phyloP scores from a whole-genome alignment of 164 flowering plant species.

The Macadamia integrifolia region DNA sequence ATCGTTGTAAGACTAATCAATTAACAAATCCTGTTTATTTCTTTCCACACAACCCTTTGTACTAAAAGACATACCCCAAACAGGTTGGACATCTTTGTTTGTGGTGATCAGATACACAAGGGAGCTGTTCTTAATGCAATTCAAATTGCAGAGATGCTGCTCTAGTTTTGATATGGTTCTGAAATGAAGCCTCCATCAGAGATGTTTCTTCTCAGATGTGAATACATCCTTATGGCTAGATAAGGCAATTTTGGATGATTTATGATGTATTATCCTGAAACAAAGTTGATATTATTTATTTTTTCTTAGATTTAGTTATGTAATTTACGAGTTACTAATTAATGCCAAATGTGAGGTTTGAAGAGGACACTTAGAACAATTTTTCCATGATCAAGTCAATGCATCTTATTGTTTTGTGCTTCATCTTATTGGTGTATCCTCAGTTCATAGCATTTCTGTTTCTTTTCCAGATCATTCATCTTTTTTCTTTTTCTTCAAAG shows the following conservation, averaged over 20 bases:
- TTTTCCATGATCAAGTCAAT: too few relatives aligned
- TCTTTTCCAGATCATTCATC: too few relatives aligned
- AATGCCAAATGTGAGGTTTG: too few relatives aligned
- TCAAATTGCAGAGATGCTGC: conserved; percentile 88
- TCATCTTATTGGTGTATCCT: too few relatives aligned
- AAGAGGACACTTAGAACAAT: too few relatives aligned
- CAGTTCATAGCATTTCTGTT: too few relatives aligned
- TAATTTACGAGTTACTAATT: too few relatives aligned
- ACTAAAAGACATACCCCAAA: background rate
- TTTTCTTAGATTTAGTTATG: too few relatives aligned
- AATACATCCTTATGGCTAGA: background rate
- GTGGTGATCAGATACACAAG: conserved; percentile 97
- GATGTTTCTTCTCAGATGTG: conserved; percentile 7
- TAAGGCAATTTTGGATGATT: conserved; percentile 1
- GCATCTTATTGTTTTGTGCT: too few relatives aligned
- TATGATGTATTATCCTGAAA: background rate
- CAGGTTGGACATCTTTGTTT: conserved; percentile 95
- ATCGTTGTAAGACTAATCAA: conserved; percentile 47
- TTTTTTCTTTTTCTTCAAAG: too few relatives aligned
- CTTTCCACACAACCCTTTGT: background rate
- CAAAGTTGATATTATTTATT: too few relatives aligned
- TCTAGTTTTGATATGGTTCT: conserved; percentile 22
- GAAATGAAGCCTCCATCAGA: background rate
- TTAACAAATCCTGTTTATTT: background rate
- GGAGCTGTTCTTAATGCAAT: conserved; percentile 97